Conservation (phyloP, 2,329 filamentous ascomycete genomes). For the Botrytis deweyae region DNA sequence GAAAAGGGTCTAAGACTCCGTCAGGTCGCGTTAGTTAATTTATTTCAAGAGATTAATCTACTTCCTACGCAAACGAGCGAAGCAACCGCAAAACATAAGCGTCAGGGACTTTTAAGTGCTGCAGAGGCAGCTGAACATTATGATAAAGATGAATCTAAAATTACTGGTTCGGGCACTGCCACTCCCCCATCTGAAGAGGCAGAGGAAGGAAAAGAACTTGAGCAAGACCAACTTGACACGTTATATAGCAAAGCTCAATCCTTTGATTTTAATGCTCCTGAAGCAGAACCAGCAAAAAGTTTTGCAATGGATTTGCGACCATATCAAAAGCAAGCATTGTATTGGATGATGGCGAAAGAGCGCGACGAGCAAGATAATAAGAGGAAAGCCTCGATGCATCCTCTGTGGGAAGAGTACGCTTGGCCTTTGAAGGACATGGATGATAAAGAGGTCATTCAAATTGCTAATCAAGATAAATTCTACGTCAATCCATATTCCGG, state of each 20-base stretch:
- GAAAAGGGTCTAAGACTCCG: constrained; percentile 80
- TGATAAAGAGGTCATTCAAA: constrained; percentile 67
- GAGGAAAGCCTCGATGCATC: constrained; percentile 84
- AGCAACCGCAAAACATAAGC: constrained; percentile 72
- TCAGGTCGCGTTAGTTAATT: constrained; percentile 82
- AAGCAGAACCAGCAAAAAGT: constrained; percentile 76
- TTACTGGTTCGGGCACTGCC: constrained; percentile 27
- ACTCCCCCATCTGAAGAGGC: constrained; percentile 57
- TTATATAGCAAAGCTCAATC: constrained; percentile 95
- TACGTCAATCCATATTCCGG: constrained; percentile 98
- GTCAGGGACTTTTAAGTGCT: constrained; percentile 81
- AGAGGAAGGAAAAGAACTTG: constrained; percentile 86
- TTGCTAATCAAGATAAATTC: constrained; percentile 70
- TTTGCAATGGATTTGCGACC: constrained; percentile 83
- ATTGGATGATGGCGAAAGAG: constrained; percentile 97
- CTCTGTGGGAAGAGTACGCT: constrained; percentile 91
- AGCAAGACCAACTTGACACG: constrained; percentile 91
- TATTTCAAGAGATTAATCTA: constrained; percentile 87
- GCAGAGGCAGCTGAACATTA: constrained; percentile 84
- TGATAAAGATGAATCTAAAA: constrained; percentile 52
- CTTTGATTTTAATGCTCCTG: constrained; percentile 90
- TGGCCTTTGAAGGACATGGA: constrained; percentile 90
- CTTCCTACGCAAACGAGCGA: constrained; percentile 73
- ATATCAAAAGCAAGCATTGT: constrained; percentile 91
- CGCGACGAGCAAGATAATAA: constrained; percentile 68